Conservation (phyloP, 1,139 yeast species). For the Yamadazyma friedrichii region DNA sequence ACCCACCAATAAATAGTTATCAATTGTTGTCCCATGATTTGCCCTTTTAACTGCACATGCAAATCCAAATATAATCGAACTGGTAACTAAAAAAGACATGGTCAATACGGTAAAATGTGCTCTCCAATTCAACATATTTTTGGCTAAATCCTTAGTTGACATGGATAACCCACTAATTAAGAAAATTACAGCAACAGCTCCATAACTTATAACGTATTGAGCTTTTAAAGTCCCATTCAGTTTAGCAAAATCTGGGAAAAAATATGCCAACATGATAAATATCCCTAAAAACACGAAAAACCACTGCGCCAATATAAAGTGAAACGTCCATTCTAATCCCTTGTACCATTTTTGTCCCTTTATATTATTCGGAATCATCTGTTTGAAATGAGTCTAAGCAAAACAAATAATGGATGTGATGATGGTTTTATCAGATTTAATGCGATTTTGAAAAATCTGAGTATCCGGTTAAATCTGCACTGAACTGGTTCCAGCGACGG, state of each 20-base stretch:
- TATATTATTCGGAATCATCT: constrained; percentile 1
- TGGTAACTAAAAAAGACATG: constrained; percentile 71
- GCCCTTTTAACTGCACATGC: constrained; percentile 65
- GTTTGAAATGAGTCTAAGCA: not conserved
- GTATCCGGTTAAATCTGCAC: no score
- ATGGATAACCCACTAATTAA: constrained; percentile 78
- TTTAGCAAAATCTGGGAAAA: constrained; percentile 79
- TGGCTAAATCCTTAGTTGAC: constrained; percentile 57
- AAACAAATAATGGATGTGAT: not conserved
- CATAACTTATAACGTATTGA: constrained; percentile 76
- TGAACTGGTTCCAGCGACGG: no score
- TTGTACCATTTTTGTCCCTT: constrained; percentile 12
- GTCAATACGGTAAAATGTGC: constrained; percentile 73
- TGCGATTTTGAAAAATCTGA: no score
- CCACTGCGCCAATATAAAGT: constrained; percentile 55
- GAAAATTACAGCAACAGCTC: constrained; percentile 85
- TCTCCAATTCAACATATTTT: constrained; percentile 71
- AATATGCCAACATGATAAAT: constrained; percentile 70
- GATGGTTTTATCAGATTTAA: not conserved
- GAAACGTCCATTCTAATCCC: constrained; percentile 16
- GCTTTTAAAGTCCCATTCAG: constrained; percentile 76
- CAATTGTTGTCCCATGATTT: constrained; percentile 50
- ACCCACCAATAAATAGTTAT: constrained; percentile 76
- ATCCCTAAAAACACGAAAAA: constrained; percentile 70
- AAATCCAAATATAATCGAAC: constrained; percentile 73